phyloP scores from a whole-genome alignment of 139 green algal genomes.

The Gonium pectorale region DNA sequence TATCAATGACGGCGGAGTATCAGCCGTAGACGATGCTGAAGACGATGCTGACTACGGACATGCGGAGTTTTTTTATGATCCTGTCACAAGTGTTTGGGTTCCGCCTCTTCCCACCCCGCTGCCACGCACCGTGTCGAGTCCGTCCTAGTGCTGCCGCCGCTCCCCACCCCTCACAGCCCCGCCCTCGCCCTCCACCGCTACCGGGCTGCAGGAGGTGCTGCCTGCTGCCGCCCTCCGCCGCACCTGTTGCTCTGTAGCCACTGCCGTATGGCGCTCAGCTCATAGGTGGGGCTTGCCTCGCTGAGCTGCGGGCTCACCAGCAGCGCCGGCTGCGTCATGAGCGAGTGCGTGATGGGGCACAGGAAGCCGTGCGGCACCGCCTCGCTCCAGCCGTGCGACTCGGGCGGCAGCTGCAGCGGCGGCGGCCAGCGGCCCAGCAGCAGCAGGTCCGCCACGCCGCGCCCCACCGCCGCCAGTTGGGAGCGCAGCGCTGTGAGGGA shows the following conservation, averaged over 20 bases:
- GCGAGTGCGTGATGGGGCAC: conserved; percentile 42
- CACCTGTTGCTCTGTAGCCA: conserved; percentile 36
- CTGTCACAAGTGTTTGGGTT: too few species aligned
- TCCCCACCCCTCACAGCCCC: too few species aligned
- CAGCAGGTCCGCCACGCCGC: conserved; percentile 30
- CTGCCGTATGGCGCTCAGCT: conserved; percentile 37
- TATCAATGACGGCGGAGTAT: too few species aligned
- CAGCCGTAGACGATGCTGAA: too few species aligned
- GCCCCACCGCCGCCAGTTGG: conserved; percentile 30
- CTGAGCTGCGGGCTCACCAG: conserved; percentile 39
- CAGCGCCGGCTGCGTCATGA: conserved; percentile 43
- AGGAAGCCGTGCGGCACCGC: conserved; percentile 39
- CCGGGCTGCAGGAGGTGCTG: too few species aligned
- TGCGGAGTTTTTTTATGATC: too few species aligned
- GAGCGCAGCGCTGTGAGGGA: conserved; percentile 7
- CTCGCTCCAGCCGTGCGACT: conserved; percentile 1
- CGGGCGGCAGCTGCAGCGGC: conserved; percentile 33
- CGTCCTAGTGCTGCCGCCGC: too few species aligned
- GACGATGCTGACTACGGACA: too few species aligned
- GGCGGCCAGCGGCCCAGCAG: conserved; percentile 44
- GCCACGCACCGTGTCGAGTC: too few species aligned
- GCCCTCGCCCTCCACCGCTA: too few species aligned
- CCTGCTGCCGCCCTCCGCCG: too few species aligned
- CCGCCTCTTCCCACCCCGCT: too few species aligned
- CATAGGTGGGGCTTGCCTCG: conserved; percentile 37